phyloP scores from a whole-genome alignment of 768 basidiomycete genomes.

The Tylopilus vinaceipallidus region DNA sequence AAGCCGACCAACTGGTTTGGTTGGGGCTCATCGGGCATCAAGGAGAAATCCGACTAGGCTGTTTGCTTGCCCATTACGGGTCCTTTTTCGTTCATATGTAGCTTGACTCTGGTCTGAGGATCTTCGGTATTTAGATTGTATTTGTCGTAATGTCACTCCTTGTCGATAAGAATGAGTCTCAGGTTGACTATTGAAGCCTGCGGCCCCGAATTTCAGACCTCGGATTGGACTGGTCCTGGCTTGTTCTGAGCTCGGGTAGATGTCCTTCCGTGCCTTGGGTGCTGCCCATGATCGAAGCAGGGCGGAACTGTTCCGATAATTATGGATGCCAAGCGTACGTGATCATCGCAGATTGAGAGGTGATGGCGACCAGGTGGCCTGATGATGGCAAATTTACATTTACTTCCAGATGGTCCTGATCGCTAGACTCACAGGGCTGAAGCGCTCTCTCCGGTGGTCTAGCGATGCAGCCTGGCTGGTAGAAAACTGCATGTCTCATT shows the following conservation, averaged over 20 bases:
- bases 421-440: no score
- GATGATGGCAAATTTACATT: background rate
- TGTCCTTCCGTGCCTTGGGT: no score
- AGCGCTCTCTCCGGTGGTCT: no score
- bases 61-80: background rate
- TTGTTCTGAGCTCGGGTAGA: no score
- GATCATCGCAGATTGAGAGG: constrained; percentile 19
- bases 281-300: background rate
- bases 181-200: no score
- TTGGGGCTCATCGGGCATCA: constrained; percentile 30
- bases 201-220: no score
- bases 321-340: background rate
- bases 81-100: constrained; percentile 4
- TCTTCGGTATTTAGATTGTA: constrained; percentile 10
- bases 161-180: no score
- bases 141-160: background rate
- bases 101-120: background rate
- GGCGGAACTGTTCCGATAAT: background rate
- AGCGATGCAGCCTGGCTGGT: background rate
- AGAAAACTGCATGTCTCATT: no score
- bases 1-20: constrained; percentile 36
- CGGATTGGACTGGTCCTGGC: no score
- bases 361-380: background rate
- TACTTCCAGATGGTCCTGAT: background rate
- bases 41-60: constrained; percentile 22